These are phyloP conservation scores for Pelargonium nanum DNA, from an alignment of 345 rosid genomes.

Conservation along the genomic window DNA sequence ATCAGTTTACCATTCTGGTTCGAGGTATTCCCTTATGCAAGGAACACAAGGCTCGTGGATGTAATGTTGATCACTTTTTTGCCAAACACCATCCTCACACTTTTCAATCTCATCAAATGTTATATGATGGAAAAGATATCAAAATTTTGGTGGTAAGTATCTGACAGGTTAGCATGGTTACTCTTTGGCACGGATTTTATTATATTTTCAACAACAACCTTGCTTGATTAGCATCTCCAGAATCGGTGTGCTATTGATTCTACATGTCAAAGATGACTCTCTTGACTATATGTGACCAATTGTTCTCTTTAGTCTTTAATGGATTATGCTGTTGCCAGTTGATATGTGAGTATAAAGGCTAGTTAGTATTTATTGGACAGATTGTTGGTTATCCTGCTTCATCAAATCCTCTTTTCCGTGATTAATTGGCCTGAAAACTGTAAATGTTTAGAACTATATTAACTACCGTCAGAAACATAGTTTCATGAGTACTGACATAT, in stretches of 20 bases:
- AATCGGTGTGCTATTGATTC: not conserved
- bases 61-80: constrained; percentile 75
- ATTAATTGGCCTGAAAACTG: not conserved
- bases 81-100: constrained; percentile 52
- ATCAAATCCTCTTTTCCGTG: not conserved
- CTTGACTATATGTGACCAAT: no score
- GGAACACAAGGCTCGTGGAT: constrained; percentile 43
- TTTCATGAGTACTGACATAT: not conserved
- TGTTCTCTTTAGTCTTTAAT: no score
- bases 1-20: constrained; percentile 70
- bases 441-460: no score
- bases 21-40: constrained; percentile 60
- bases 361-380: not conserved
- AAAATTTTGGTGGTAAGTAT: constrained; percentile 49
- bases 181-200: not conserved
- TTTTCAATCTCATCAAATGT: constrained; percentile 58
- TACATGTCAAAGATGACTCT: not conserved
- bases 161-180: not conserved
- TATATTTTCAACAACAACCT: not conserved
- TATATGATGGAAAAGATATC: constrained; percentile 53
- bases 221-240: not conserved
- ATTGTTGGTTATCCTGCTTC: not conserved
- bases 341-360: no score
- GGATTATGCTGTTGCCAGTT: no score
- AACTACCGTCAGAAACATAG: not conserved